phyloP scores from a whole-genome alignment of 768 basidiomycete genomes.

The Suillus subalutaceus region DNA sequence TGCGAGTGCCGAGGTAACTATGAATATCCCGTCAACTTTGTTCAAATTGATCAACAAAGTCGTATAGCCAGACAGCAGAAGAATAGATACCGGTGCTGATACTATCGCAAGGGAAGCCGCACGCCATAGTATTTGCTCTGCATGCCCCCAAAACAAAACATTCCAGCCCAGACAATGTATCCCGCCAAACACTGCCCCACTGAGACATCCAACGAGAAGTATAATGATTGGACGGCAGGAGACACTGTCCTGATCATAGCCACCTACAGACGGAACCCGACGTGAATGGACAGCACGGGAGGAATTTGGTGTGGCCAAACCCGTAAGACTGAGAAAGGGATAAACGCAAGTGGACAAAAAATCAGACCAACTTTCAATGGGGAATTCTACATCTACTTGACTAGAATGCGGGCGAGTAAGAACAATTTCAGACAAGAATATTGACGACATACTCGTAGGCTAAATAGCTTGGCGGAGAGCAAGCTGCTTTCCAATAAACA shows the following conservation, averaged over 20 bases:
- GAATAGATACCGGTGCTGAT: neutral
- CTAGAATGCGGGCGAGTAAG: neutral
- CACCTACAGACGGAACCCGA: slow-evolving; percentile 7
- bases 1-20: too few relatives aligned
- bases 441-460: neutral
- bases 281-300: neutral
- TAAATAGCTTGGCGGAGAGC: neutral
- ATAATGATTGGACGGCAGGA: neutral
- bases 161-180: slow-evolving; percentile 32
- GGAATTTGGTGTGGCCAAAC: neutral
- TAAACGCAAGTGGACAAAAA: neutral
- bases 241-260: neutral
- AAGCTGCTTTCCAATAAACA: neutral
- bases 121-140: slow-evolving; percentile 26
- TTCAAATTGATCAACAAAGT: too few relatives aligned
- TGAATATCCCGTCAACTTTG: too few relatives aligned
- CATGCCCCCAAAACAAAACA: slow-evolving; percentile 19
- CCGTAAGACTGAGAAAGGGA: neutral
- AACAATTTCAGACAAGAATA: neutral
- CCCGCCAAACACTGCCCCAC: slow-evolving; percentile 27
- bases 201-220: neutral
- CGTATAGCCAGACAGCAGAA: neutral
- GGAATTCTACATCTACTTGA: too few relatives aligned
- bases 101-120: slow-evolving; percentile 19
- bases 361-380: neutral